Evolutionary conservation across 306 rosid genomes (phyloP).

Genomic region (Rosa persica): DNA sequence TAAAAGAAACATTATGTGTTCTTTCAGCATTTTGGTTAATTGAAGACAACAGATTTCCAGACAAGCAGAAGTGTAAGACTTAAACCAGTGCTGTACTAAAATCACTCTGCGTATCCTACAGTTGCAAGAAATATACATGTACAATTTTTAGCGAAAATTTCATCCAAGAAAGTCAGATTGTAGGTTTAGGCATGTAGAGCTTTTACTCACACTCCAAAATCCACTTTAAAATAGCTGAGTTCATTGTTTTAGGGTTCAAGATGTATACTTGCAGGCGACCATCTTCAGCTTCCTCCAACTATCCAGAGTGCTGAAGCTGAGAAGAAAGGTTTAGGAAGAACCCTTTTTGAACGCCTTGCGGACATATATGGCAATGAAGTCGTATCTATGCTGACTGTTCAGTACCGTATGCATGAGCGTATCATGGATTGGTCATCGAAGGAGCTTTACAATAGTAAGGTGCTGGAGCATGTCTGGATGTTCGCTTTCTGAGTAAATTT

Average conservation of each 20-base stretch:
- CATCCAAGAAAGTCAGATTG: constrained; percentile 13
- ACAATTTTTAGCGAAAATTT: background rate
- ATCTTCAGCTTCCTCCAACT: constrained; percentile 99
- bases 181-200: constrained; percentile 18
- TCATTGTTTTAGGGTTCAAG: constrained; percentile 87
- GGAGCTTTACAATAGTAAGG: constrained; percentile 97
- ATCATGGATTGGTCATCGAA: constrained; percentile 98
- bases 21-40: constrained; percentile 1
- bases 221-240: constrained; percentile 35
- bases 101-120: background rate
- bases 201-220: background rate
- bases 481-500: constrained; percentile 18
- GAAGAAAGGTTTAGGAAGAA: constrained; percentile 95
- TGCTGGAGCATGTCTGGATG: constrained; percentile 36
- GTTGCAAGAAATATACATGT: too few relatives aligned
- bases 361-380: constrained; percentile 76
- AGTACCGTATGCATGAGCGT: constrained; percentile 94
- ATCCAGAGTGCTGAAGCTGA: constrained; percentile 99
- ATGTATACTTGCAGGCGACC: constrained; percentile 98
- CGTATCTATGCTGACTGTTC: constrained; percentile 89
- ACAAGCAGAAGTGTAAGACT: constrained; percentile 7
- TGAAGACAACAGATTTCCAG: background rate
- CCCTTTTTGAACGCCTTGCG: constrained; percentile 92
- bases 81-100: constrained; percentile 5
- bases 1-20: constrained; percentile 3